Conservation (phyloP, 805 yeast species). For the Yamadazyma akitaensis region DNA sequence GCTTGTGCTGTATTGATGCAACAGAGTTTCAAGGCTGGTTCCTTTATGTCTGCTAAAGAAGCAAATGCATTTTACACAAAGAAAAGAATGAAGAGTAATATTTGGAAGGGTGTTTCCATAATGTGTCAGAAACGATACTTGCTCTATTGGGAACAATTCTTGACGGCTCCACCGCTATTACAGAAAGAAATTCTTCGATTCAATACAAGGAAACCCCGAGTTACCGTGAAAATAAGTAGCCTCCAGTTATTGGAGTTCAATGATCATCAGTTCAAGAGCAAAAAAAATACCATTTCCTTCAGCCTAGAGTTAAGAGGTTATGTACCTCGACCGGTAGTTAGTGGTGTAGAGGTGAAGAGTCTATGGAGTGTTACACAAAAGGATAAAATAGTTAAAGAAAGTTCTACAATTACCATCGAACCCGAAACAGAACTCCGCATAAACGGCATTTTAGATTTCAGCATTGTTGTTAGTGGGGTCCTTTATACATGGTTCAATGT, state of each 20-base stretch:
- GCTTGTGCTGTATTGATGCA: slow-evolving; percentile 69
- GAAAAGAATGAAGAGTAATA: slow-evolving; percentile 52
- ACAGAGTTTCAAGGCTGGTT: slow-evolving; percentile 19
- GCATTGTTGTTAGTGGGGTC: slow-evolving; percentile 15
- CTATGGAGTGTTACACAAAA: neutral
- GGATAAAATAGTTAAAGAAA: neutral
- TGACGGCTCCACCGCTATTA: neutral
- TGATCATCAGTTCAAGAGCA: neutral
- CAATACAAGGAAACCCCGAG: neutral
- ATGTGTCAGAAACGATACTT: slow-evolving; percentile 66
- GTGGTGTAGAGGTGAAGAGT: neutral
- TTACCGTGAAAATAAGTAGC: neutral
- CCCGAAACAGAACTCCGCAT: neutral
- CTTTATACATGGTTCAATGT: slow-evolving; percentile 31
- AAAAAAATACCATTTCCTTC: neutral
- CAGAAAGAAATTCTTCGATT: neutral
- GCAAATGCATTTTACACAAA: slow-evolving; percentile 54
- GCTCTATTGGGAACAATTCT: slow-evolving; percentile 42
- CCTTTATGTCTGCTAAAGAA: slow-evolving; percentile 27
- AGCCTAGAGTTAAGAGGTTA: neutral
- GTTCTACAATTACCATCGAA: neutral
- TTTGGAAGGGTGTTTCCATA: slow-evolving; percentile 70
- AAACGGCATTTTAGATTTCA: slow-evolving; percentile 14
- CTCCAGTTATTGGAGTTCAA: neutral
- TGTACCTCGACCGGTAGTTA: neutral